Base-by-base conservation (phyloP, 1,284 basidiomycete genomes). In the Coriolopsis trogii region DNA sequence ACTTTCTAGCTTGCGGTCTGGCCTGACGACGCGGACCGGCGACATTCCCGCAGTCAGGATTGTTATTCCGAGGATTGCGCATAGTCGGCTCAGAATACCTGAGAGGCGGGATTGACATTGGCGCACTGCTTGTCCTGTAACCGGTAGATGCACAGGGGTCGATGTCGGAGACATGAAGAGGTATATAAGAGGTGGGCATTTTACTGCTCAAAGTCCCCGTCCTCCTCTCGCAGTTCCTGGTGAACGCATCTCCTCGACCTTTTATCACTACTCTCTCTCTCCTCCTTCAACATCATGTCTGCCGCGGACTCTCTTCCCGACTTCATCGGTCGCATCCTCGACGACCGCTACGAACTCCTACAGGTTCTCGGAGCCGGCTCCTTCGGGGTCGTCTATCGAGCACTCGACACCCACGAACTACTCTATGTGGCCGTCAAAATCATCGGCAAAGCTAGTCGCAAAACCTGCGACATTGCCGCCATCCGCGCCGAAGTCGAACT, bases 311-410 rank as follows among this genome's bases (percentile, higher is more conserved):
- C 51, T 36, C 53, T 59, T 38, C 51, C 60, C 28, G 46, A 60
- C 49, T 49, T 62, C 38, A 46, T 42, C 29, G 51, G 46, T 15
- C 13, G 38, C 40, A 33, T 37, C 44, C 26, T 50, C 29, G 49
- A 30, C 20, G 38, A 54, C 3, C 56, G 53, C 24, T 46, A 46
- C 37, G 26, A 39, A n/a, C 45, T 46, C 28, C 8, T 39, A 18
- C 7, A 39, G 37, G n/a, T 30, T 36, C 45, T 46, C 21, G 45
- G 45, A 9, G 15, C 37, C 23, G 45, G 70, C 38, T 54, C 63
- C 21, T 68, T 64, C 40, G 69, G 69, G 15, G 65, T 64, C 36
- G 66, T 71, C 41, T 72, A 71, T 54, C 63, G 63, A 33, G 70
- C 68, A 10, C 36, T 65, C 51, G 65, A 71, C 51, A 52, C 56